Base-by-base conservation (phyloP, 306 rosid genomes). In the Pterocarpus macrocarpus region DNA sequence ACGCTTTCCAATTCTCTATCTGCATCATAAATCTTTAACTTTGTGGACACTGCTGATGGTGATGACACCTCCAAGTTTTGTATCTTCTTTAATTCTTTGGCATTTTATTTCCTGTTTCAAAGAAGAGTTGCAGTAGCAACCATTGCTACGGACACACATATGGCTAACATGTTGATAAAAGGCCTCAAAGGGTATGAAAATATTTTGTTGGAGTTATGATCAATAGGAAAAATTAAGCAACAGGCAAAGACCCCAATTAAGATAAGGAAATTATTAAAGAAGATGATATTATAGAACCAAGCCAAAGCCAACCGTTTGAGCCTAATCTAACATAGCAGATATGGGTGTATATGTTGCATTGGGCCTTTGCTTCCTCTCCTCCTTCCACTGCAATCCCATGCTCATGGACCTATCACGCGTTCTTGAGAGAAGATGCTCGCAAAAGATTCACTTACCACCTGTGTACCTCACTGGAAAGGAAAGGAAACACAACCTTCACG, bases 271-370 rank as follows among this genome's bases (percentile, higher is more conserved):
- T 52, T 12, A 85, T 52, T 69, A 90, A 93, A 1, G 97, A 93
- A 15, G 90, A 91, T 6, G 87, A 73, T 33, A 93, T 88, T 36
- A 91, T 75, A 7, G 87, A 86, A 5, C 85, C 90, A 4, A 90
- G 90, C 92, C 97, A 93, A n/a, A 91, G 84, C 97, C 97, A 93
- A 16, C 64, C 72, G 8, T 85, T 83, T 16, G 86, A 87, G 8
- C 94, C 97, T 64, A 22, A 22, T 22, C 28, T 22, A 93, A 58
- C 13, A 85, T 72, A 41, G 87, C 78, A 9, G 85, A 83, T n/a
- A 90, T 69, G 2, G 93, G 88, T 7, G 56, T 64, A 53, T 93
- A 94, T 53, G 64, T 76, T 43, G 75, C 39, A 57, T 32, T 64
- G 52, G 97, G 87, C 28, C 0, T 22, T 22, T 22, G 28, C 28